Percentiles rank a stretch among this genome's conserved stretches.
Evolutionary conservation across 257 asterid genomes (phyloP).

Genomic region (Misopates orontium): DNA sequence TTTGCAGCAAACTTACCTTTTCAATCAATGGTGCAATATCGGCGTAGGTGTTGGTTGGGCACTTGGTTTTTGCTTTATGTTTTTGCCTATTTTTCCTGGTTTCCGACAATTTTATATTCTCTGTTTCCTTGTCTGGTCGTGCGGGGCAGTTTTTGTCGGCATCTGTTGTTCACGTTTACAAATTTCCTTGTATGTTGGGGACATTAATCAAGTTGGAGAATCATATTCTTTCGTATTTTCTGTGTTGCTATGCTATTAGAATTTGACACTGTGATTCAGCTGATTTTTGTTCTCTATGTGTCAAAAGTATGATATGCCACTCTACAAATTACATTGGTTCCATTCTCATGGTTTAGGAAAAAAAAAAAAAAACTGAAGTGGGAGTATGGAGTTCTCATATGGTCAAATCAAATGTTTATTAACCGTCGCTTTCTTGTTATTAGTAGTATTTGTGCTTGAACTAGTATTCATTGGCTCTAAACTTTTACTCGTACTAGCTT

Average conservation of each 20-base stretch:
- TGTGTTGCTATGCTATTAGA: neutral
- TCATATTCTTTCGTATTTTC: neutral
- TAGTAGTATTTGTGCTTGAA: no score
- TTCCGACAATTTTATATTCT: neutral
- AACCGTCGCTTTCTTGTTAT: neutral
- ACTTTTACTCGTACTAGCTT: no score
- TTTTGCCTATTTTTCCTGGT: neutral
- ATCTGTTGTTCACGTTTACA: slow-evolving; percentile 18
- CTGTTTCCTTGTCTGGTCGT: slow-evolving; percentile 15
- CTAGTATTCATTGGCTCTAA: no score
- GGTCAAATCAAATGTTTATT: neutral
- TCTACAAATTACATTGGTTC: no score
- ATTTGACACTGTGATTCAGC: no score
- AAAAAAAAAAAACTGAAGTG: no score
- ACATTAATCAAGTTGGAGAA: neutral
- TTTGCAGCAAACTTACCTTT: slow-evolving; percentile 8
- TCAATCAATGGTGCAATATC: neutral
- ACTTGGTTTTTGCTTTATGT: neutral
- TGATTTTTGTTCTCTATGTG: no score
- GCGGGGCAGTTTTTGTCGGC: slow-evolving; percentile 28
- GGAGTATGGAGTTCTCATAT: no score
- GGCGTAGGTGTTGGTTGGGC: slow-evolving; percentile 11
- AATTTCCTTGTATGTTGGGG: neutral
- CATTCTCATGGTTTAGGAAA: no score
- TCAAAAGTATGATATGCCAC: no score